Base-by-base conservation (phyloP, 148 eudicot genomes). In the Arbutus unedo region DNA sequence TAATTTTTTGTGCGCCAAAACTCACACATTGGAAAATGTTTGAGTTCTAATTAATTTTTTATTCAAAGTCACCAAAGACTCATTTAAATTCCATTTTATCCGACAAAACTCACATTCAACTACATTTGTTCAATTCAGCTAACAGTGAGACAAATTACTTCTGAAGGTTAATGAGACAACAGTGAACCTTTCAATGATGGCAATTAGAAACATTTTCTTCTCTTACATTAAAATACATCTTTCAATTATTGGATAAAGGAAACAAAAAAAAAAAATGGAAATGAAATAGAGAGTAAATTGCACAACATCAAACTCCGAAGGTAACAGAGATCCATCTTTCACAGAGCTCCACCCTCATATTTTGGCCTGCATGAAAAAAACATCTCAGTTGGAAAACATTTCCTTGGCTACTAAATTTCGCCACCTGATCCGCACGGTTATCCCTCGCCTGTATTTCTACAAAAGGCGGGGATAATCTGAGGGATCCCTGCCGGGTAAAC, bases 291-390 rank as follows among this genome's bases (percentile, higher is more conserved):
- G 31, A 43, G 81, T 19, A 50, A 78, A 57, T 50, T 67, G 59
- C 74, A 50, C 60, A 23, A 23, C 62, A 50, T 78, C 64, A 16
- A 19, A 19, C 50, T 25, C 51, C 7, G 8, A 48, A 14, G 74
- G 47, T 54, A 4, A 79, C 23, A 48, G 74, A 64, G 41, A 45
- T 16, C 51, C 43, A 49, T 79, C 74, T 64, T 48, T 48, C 53
- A 64, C 45, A 25, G 11, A 15, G 41, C 11, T 31, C 57, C 45
- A 66, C n/a, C 82, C 31, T 68, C 76, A 23, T n/a, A 31, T 49
- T 21, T 21, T 38, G 82, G 59, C 49, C 82, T 80, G 82, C 76
- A 80, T 5, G 5, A 62, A n/a, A 60, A 25, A 79, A 8, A 38
- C 60, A 64, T 31, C 23, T 78, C 31, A 44, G 81, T 59, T 23